Percentiles rank a stretch among this genome's conserved stretches.
Conservation (phyloP, 495 filamentous ascomycete genomes). For the Neohortaea acidophila region DNA sequence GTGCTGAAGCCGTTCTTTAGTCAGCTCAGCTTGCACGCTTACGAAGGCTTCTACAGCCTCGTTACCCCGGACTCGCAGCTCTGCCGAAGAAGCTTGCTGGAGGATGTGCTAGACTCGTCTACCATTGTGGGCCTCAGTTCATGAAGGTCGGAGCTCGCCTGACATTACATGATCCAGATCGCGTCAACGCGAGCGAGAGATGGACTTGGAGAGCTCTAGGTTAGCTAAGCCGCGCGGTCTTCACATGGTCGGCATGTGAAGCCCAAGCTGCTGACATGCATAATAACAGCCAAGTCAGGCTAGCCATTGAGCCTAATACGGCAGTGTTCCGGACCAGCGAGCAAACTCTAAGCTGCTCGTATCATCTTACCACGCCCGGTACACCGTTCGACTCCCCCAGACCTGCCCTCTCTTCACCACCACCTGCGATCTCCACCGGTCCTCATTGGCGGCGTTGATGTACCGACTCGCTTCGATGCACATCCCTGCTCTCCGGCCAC, state of each 20-base stretch:
- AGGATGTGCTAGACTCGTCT: constrained; percentile 71
- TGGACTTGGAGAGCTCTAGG: no score
- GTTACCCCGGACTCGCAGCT: constrained; percentile 48
- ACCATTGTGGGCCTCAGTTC: constrained; percentile 33
- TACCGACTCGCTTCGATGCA: constrained; percentile 84
- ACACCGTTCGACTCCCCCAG: constrained; percentile 65
- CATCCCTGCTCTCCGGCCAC: constrained; percentile 56
- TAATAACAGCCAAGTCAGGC: no score
- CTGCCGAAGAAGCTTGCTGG: constrained; percentile 54
- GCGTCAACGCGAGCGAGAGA: no score
- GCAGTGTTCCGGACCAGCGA: no score
- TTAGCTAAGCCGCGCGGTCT: no score
- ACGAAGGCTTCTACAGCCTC: constrained; percentile 85
- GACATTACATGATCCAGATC: background rate
- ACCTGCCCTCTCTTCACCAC: constrained; percentile 62
- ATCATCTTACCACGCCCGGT: constrained; percentile 61
- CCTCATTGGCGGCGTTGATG: constrained; percentile 71
- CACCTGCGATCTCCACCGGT: constrained; percentile 63
- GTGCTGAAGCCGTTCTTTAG: constrained; percentile 80
- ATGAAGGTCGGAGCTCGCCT: background rate
- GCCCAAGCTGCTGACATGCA: no score
- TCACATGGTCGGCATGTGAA: no score
- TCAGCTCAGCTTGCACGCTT: constrained; percentile 77
- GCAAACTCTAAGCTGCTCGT: no score
- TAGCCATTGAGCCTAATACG: no score